These are phyloP conservation scores for Sporothrix euskadiensis DNA, from an alignment of 2,329 filamentous ascomycete genomes.

Conservation along the genomic window DNA sequence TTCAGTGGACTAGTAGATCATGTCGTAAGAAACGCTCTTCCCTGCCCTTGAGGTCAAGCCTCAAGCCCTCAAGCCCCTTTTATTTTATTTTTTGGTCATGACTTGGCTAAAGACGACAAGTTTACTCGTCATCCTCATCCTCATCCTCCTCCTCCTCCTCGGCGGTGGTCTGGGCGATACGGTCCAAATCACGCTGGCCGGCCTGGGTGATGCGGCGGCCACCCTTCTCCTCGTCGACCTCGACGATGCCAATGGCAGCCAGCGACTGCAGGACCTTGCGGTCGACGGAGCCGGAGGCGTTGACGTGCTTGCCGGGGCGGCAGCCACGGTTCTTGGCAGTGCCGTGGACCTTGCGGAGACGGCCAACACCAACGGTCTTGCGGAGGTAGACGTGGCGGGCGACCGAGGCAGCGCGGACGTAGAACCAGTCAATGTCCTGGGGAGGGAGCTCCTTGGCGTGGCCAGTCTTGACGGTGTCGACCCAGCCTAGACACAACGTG, in stretches of 20 bases:
- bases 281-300: constrained; percentile 93
- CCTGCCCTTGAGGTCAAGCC: background rate
- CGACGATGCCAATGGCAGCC: constrained; percentile 98
- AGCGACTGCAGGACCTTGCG: constrained; percentile 96
- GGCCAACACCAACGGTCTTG: constrained; percentile 97
- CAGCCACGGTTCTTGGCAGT: constrained; percentile 95
- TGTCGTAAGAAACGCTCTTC: constrained; percentile 11
- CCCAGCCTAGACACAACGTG: constrained; percentile 70
- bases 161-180: constrained; percentile 78
- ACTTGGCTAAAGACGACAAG: background rate
- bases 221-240: constrained; percentile 98
- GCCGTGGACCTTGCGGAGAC: constrained; percentile 89
- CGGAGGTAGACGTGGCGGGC: constrained; percentile 98
- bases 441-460: constrained; percentile 95
- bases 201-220: constrained; percentile 97
- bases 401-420: constrained; percentile 85
- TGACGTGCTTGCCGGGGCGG: constrained; percentile 89
- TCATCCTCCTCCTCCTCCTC: constrained; percentile 69
- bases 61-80: background rate
- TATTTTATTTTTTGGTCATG: constrained; percentile 10
- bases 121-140: constrained; percentile 61
- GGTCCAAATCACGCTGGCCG: constrained; percentile 99
- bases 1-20: background rate
- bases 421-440: constrained; percentile 98
- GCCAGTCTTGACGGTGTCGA: constrained; percentile 99